Evolutionary conservation across 768 basidiomycete species (phyloP), one percentile per base, ranked within the genome.

Genomic region (Austroboletus eburneus): DNA sequence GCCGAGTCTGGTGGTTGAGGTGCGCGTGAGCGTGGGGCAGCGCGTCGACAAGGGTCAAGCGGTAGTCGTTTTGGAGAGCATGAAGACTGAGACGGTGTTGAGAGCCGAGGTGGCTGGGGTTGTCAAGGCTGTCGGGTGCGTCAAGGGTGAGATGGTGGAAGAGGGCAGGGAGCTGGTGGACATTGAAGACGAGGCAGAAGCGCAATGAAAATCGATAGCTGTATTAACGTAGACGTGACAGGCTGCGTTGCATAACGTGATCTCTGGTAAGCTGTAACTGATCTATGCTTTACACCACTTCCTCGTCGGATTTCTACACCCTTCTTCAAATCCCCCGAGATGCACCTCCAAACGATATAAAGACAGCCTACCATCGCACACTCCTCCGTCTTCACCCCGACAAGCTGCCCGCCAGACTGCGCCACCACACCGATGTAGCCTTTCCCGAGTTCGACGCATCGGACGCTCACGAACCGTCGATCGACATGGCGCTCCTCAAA

Each of bases 31-130:
- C 48, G 71, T 78, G 2, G 93, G 92, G 4, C 86, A 94, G 42
- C 71, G 66, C 13, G 87, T 96, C 33, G 82, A 85, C 67, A 83
- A 78, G 58, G 91, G 90, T 0, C 87, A 93, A 59, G 79, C 79
- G 8, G 75, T 91, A 9, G 81, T 92, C 24, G 80, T 94, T 5
- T 68, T 95, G 59, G 93, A 95, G 70, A 95, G 92, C 60, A 97
- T 96, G 93, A 97, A 97, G 79, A 96, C 92, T 53, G 92, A 95
- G 69, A 94, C 87, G 32, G 87, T 91, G 34, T 65, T 96, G 52
- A 74, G 91, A 44, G 81, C 90, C 13, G 76, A 81, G 49, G 71
- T 70, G 8, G 70, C 76, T 30, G 93, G 91, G 4, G 69, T 82
- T 5, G 83, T 95, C 8, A 81, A 73, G 56, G 71, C 76, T 37